Percentiles rank a stretch among this genome's conserved stretches.
Conservation (phyloP, 441 rosid species). For the Brassica balearica region DNA sequence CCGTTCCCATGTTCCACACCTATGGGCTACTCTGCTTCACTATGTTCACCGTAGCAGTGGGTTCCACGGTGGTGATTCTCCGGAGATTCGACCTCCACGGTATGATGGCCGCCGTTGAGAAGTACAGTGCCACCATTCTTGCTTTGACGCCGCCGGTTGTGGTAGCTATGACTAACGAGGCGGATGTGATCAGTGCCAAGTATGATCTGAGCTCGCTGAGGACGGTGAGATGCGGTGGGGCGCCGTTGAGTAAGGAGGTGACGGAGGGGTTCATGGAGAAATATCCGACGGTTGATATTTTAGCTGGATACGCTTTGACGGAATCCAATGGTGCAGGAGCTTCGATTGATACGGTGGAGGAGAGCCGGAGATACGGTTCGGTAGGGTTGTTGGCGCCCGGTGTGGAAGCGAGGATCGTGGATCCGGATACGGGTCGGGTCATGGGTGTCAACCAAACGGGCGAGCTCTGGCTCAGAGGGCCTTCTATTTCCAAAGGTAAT, state of each 20-base stretch:
- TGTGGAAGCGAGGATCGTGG: conserved; percentile 1
- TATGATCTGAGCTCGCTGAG: neutral
- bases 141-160: too few relatives aligned
- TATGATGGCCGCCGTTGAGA: too few relatives aligned
- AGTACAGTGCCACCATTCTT: too few relatives aligned
- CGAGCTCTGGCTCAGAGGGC: neutral
- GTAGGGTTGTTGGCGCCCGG: neutral
- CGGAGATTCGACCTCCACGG: too few relatives aligned
- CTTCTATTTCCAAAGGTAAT: neutral
- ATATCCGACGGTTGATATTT: neutral
- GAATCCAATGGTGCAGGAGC: neutral
- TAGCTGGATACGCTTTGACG: neutral
- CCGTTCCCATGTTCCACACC: neutral
- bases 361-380: neutral
- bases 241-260: neutral
- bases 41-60: neutral
- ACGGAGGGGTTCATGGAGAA: neutral
- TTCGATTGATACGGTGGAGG: neutral
- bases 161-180: too few relatives aligned
- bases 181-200: too few relatives aligned
- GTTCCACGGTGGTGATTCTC: too few relatives aligned
- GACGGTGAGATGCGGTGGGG: neutral
- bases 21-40: neutral
- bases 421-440: conserved; percentile 2
- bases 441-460: neutral